Base-by-base conservation (phyloP, 805 yeast genomes). In the Debaryomyces hansenii region DNA sequence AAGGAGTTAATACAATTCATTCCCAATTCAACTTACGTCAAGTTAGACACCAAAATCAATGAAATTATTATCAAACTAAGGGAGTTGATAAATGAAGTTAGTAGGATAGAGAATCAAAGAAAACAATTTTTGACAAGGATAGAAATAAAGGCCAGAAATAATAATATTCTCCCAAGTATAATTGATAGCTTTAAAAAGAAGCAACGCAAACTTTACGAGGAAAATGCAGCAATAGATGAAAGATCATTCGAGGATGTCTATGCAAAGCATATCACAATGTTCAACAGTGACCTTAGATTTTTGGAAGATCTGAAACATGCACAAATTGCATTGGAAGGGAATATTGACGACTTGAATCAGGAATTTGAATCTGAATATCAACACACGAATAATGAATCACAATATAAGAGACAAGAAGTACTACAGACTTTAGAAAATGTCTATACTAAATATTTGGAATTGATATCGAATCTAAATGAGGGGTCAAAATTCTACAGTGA, bases 401-500 rank as follows among this genome's bases (percentile, higher is more conserved):
- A 66, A 32, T 49, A 46, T 4, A 66, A 66, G 29, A 29, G 42
- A 7, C 78, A 77, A 42, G 66, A 68, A 18, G 77, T 78, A 0
- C 61, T 87, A 37, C 82, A 79, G 44, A 66, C 62, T 1, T 60
- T 86, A 24, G 85, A 81, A 44, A 62, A 70, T 4, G 79, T 77
- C 1, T 78, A 72, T 51, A 62, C 69, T 34, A 74, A 78, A 40
- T 85, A 72, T 55, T 62, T 74, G 24, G 88, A 85, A 54, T 72
- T 88, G 2, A 62, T 75, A 14, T 67, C 73, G 4, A 85, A 87
- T 57, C 60, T 89, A 21, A 75, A 75, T 27, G 87, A 85, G 54
- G 97, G 96, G 0, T 56, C 79, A 0, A 74, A 75, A 44, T 90
- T 90, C 59, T 91, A 91, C 66, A 73, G 73, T 33, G 85, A 83